Base-by-base conservation (phyloP, 352 stramenopile genomes). In the Blastocystis sp. region DNA sequence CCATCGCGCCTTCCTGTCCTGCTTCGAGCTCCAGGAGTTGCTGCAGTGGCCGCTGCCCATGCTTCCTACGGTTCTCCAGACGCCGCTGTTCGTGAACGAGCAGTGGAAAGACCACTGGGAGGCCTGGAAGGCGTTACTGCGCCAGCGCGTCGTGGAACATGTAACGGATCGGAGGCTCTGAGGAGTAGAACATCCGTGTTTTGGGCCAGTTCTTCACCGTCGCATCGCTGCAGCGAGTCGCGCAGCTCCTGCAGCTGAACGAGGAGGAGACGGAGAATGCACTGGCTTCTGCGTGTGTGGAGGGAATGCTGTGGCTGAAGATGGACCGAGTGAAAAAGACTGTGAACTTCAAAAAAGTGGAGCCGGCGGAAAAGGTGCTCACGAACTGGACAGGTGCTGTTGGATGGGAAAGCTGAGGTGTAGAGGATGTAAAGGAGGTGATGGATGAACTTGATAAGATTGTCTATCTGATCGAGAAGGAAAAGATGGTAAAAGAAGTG, bases 391-490 rank as follows among this genome's bases (percentile, higher is more conserved):
- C 76, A 26, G 15, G 73, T 82, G 23, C 0, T 26, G 3, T 7
- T 82, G 39, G 13, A 55, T 5, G 53, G n/a, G 41, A 41, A 41
- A 45, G n/a, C 0, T 23, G 64, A 43, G 26, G 41, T 7, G 41
- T 76, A 76, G 68, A 79, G 50, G 68, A 79, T 18, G 68, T 79
- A 47, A 79, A 79, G 68, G 50, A 34, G 50, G 68, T 79, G 39
- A 79, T 79, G 68, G 43, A 50, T 18, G 68, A 43, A 59, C 68
- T 79, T 23, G 68, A 79, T 47, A 56, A 43, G 11, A 50, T 79
- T 20, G 70, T 80, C 5, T 80, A 80, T 80, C 45, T 80, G 23
- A 80, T 80, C 37, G 70, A 80, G 54, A 80, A 80, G 45, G 70
- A 80, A n/a, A 34, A 45, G 34, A 80, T 80, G 70, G 39, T 63